Evolutionary conservation across 495 filamentous ascomycete species (phyloP), one percentile per base, ranked within the genome.

Genomic region (Trichoderma gamsii): DNA sequence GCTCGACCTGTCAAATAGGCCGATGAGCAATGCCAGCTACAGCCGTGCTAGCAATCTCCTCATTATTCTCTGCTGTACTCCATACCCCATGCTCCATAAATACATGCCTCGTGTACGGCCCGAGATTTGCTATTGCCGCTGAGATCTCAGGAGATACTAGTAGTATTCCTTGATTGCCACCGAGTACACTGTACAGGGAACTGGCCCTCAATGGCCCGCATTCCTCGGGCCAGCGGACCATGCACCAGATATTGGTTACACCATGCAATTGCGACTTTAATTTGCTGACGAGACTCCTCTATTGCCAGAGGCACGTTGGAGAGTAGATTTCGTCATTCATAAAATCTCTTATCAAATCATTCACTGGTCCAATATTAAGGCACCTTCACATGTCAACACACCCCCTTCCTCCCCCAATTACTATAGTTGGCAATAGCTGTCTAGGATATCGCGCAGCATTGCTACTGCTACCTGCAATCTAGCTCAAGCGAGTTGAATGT

Each of bases 221-320:
- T 6, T 1, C 56, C 25, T 61, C 56, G 56, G 56, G 25, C 56
- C 56, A 61, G 27, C 56, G 56, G 56, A 61, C 56, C 23, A 61
- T 7, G n/a, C 18, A 56, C n/a, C n/a, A 46, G 18, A 23, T n/a
- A 56, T 56, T 56, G 16, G 43, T 16, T 15, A 46, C 13, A 15
- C 43, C 12, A 1, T 56, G 4, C n/a, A 4, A 56, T 56, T 21
- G 18, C 44, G 4, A 49, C 44, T 49, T 38, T 38, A 5, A 38
- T 38, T 38, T 38, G 35, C 35, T 38, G 35, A 38, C 35, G 35
- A 38, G 35, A 5, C 35, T 38, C 35, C 35, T 9, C 35, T 38
- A 38, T 38, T 7, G 2, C 7, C 35, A 38, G 35, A 38, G 35
- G 35, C 8, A 6, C 35, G 35, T 38, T 38, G 8, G 35, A 9